Evolutionary conservation across 176 grass and related monocot species (phyloP).

Genomic region (Olyra latifolia): DNA sequence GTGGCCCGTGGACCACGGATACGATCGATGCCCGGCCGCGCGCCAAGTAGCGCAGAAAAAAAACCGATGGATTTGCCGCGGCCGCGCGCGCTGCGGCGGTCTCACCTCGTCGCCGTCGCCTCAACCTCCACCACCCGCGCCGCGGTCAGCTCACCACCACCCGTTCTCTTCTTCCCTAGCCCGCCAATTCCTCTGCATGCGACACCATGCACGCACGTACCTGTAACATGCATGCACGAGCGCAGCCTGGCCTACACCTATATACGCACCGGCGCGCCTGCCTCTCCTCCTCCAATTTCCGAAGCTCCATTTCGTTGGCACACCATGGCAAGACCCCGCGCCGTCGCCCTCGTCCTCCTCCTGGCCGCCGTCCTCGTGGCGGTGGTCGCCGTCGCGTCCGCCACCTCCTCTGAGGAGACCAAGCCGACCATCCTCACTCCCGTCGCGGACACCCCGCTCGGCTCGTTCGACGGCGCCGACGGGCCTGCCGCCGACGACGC

Average conservation of each 20-base stretch:
- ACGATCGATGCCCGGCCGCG: too few relatives aligned
- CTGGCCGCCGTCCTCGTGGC: neutral
- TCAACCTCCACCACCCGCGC: neutral
- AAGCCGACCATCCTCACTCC: slow-evolving; percentile 11
- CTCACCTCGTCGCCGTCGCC: neutral
- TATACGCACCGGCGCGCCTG: neutral
- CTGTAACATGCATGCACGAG: too few relatives aligned
- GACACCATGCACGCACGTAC: neutral
- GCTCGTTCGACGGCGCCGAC: slow-evolving; percentile 26
- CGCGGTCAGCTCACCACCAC: neutral
- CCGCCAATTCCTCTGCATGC: neutral
- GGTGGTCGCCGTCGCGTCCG: neutral
- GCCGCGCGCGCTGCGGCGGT: neutral
- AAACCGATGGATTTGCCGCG: too few relatives aligned
- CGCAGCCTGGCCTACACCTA: neutral
- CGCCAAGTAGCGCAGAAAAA: too few relatives aligned
- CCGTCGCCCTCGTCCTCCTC: neutral
- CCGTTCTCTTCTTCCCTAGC: neutral
- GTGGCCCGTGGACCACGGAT: too few relatives aligned
- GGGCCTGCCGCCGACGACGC: slow-evolving; percentile 14
- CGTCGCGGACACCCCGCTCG: slow-evolving; percentile 18
- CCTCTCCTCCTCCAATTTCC: neutral
- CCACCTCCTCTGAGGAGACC: neutral
- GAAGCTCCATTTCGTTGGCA: neutral
- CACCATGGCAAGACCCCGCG: neutral